Percentiles rank a stretch among this genome's conserved stretches.
Conservation (phyloP, 495 filamentous ascomycete genomes). For the Daldinia grandis region DNA sequence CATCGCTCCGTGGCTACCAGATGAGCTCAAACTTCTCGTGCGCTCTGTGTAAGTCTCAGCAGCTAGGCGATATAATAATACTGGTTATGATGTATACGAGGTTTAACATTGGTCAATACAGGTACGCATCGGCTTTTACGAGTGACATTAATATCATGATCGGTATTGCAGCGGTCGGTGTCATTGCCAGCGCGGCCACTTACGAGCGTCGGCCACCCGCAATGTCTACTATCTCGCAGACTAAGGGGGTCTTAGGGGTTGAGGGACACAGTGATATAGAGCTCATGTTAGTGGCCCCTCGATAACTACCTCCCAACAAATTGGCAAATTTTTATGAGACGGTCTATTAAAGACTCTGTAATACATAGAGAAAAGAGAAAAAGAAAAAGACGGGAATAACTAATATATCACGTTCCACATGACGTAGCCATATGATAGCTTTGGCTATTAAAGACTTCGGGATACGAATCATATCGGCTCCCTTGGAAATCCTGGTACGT, state of each 20-base stretch:
- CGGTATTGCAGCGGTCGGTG: constrained; percentile 39
- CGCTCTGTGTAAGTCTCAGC: constrained; percentile 31
- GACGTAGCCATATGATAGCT: too few species aligned
- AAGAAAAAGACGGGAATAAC: too few species aligned
- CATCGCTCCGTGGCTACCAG: constrained; percentile 32
- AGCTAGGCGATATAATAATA: too few species aligned
- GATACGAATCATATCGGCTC: too few species aligned
- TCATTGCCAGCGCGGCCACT: constrained; percentile 42
- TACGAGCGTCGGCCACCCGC: constrained; percentile 39
- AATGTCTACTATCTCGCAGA: constrained; percentile 33
- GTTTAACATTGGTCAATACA: neutral
- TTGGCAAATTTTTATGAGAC: too few species aligned
- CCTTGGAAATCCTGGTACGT: too few species aligned
- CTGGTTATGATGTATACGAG: neutral
- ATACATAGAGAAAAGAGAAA: too few species aligned
- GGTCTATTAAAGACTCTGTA: too few species aligned
- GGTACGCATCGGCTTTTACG: constrained; percentile 45
- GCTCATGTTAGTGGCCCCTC: constrained; percentile 19
- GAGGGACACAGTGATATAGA: constrained; percentile 43
- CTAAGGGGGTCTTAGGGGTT: constrained; percentile 42
- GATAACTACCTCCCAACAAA: neutral
- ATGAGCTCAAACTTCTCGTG: constrained; percentile 32
- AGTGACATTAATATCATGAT: constrained; percentile 46
- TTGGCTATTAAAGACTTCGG: too few species aligned
- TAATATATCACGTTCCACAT: too few species aligned